Evolutionary conservation across 2,329 filamentous ascomycete species (phyloP), one percentile per base, ranked within the genome.

Genomic region (Sporothrix humicola): DNA sequence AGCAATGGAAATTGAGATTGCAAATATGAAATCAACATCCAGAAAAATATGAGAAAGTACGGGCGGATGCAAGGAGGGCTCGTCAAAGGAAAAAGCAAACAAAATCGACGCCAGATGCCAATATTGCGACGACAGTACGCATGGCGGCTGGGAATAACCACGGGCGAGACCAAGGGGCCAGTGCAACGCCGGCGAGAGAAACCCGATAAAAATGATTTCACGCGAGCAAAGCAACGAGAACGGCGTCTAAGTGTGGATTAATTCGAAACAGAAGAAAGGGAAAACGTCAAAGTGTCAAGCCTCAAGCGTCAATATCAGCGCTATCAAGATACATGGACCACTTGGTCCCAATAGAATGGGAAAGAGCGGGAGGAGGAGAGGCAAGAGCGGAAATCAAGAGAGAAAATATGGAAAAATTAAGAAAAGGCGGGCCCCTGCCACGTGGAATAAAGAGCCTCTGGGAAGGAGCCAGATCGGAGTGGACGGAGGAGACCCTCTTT

Each of bases 401-500:
- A 12, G 3, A 17, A 20, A 37, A 48, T 23, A 42, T 15, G 59
- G n/a, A 26, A 48, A 66, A 71, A 48, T 13, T 13, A 13, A 46
- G 15, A n/a, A 61, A 65, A 68, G 46, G 70, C 42, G 46, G 48
- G 69, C 59, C 37, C 59, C 56, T 69, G 68, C 68, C 59, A 73
- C 69, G 68, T 73, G 72, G 59, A 59, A 54, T 71, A 5, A 31
- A 52, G 26, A 42, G 48, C 42, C 61, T 66, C 42, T 48, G 48
- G 56, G 52, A 46, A 61, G 69, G 44, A 50, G n/a, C 58, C 44
- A 42, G 58, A 42, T 23, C 26, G 44, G 26, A 52, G 44, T 37
- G 15, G 44, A 42, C n/a, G 48, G 48, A 56, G 10, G 46, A 37
- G 26, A 54, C 26, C 17, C 65, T 54, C 66, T 23, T 42, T 37